Percentiles rank a stretch among this genome's conserved stretches.
These are phyloP conservation scores for Senna tora DNA, from an alignment of 306 rosid species.

Conservation along the genomic window DNA sequence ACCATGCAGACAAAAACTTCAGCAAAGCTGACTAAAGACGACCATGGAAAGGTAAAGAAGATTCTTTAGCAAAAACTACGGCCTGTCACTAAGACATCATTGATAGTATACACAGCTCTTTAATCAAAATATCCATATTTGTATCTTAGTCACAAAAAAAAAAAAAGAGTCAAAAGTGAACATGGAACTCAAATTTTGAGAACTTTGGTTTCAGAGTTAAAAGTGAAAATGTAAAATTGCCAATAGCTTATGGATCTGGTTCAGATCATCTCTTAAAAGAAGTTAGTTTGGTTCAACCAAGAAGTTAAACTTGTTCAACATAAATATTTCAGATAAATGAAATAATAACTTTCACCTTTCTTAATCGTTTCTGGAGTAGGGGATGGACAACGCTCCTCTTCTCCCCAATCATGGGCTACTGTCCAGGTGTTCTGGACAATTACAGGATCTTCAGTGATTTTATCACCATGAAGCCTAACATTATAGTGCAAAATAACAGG, in stretches of 20 bases:
- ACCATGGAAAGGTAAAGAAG: background rate
- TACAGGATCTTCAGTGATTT: slow-evolving; percentile 93
- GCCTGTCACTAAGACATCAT: slow-evolving; percentile 21
- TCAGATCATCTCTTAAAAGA: background rate
- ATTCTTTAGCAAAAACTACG: slow-evolving; percentile 14
- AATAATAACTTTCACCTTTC: slow-evolving; percentile 58
- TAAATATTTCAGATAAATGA: background rate
- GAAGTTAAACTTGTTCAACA: background rate
- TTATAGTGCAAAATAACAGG: slow-evolving; percentile 93
- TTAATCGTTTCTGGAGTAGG: slow-evolving; percentile 70
- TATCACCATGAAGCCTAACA: slow-evolving; percentile 95
- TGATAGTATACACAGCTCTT: slow-evolving; percentile 1
- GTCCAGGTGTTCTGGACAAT: slow-evolving; percentile 99
- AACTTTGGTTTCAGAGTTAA: slow-evolving; percentile 31
- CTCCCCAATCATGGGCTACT: slow-evolving; percentile 93
- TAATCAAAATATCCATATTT: slow-evolving; percentile 4
- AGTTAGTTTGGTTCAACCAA: background rate
- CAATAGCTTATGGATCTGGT: background rate
- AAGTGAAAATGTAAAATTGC: too few relatives aligned
- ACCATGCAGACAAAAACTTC: too few relatives aligned
- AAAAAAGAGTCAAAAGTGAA: background rate
- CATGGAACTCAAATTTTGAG: slow-evolving; percentile 12
- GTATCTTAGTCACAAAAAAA: background rate
- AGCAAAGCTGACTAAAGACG: slow-evolving; percentile 7
- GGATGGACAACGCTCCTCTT: slow-evolving; percentile 95